Evolutionary conservation across 2,329 filamentous ascomycete species (phyloP).

Genomic region (Mariannaea elegans): DNA sequence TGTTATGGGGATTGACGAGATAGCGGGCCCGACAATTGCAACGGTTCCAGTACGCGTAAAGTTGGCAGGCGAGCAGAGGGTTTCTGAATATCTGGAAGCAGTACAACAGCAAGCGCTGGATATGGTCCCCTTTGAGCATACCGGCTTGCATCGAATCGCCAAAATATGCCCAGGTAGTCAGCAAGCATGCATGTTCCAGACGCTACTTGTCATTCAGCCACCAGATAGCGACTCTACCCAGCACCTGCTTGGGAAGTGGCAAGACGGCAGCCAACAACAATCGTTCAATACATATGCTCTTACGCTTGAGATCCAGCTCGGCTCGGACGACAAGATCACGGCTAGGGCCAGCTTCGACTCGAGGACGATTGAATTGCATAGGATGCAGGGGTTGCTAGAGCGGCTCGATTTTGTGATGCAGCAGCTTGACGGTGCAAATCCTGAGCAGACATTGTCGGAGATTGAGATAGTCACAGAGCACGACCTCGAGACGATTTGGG

Average conservation of each 20-base stretch:
- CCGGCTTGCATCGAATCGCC: neutral
- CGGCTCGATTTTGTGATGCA: slow-evolving; percentile 7
- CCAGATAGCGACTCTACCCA: neutral
- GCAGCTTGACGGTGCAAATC: neutral
- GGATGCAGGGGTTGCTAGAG: neutral
- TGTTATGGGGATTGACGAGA: neutral
- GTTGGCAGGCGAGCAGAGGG: neutral
- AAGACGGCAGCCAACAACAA: neutral
- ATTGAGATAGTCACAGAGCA: slow-evolving; percentile 19
- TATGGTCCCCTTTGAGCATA: neutral
- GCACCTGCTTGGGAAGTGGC: slow-evolving; percentile 6
- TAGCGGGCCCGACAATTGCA: slow-evolving; percentile 1
- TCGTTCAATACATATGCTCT: neutral
- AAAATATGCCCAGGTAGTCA: neutral
- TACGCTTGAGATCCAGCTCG: neutral
- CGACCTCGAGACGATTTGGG: neutral
- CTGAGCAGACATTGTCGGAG: neutral
- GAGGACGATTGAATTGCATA: neutral
- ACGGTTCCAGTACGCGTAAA: neutral
- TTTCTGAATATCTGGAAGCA: neutral
- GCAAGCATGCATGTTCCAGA: neutral
- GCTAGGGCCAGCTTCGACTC: slow-evolving; percentile 8
- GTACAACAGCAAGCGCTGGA: neutral
- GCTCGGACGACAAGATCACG: neutral
- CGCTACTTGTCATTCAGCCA: neutral